Evolutionary conservation across 2,329 filamentous ascomycete genomes (phyloP), one percentile per base, ranked within the genome.

Genomic region (Alternaria sp.): DNA sequence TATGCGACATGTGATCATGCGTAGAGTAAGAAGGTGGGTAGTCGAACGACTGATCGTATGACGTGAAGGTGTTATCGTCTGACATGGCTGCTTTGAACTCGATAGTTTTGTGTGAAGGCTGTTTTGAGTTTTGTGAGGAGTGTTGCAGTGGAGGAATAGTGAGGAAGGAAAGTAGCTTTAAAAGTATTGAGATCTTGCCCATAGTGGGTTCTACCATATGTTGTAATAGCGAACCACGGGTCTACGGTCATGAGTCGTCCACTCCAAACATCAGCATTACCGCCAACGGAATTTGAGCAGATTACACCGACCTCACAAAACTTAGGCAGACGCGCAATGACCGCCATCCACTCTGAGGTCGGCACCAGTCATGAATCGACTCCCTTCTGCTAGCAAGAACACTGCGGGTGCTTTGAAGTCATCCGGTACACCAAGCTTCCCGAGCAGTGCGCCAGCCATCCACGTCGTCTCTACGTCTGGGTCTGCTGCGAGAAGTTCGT

Each of bases 301-400:
- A 15, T 20, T 51, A 33, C 6, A 7, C 20, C 33, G 9, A 9
- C 21, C 6, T 33, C 6, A 14, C 0, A 25, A 11, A 14, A 43
- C 10, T 56, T 54, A 71, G 20, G 78, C 77, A 30, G 77, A 83
- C 9, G 83, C 82, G 33, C 81, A 83, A 74, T 93, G 90, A 0
- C 91, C 91, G 11, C 91, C 91, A 73, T 93, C 91, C 53, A 93
- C 89, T 30, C 90, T 82, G 74, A 93, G 75, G 68, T 92, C 89
- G 33, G 87, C 86, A 1, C 88, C 89, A 0, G 90, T 92, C 88
- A 92, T 91, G 74, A 90, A 92, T 63, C 86, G 87, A 76, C 88
- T 90, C 3, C 89, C 89, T 71, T 90, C 87, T 70, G 87, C 89
- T 21, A 91, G 80, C 68, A 91, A 82, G 75, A 91, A 92, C 10